Evolutionary conservation across 768 basidiomycete genomes (phyloP), one percentile per base, ranked within the genome.

Genomic region (Agaricus subrufescens): DNA sequence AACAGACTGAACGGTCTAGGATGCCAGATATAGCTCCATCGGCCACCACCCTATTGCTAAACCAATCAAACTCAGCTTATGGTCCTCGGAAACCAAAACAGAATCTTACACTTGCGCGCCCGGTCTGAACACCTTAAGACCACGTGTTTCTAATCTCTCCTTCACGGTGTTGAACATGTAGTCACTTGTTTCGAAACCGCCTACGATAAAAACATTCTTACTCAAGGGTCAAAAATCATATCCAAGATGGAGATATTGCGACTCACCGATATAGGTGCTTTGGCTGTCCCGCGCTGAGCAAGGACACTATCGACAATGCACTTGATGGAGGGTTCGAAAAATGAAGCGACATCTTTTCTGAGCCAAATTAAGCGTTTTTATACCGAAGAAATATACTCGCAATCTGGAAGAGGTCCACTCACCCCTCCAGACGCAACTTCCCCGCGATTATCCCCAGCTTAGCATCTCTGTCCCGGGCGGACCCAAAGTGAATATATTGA

Each of bases 141-240:
- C 72, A 0, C 71, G 61, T 1, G 67, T 60, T 4, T 68, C 67
- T 10, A 84, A 66, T 4, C 67, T 61, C 49, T 63, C 66, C 42
- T 73, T 73, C 1, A 84, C 72, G 47, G 70, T 68, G 2, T 67
- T 63, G 61, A 73, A 79, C 15, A 85, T 63, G 72, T 77, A 84
- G 50, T 82, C 78, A 54, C 76, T 83, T 1, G 81, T 79, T 11
- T 79, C 77, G 62, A 84, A 84, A 0, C 82, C 83, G 23, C 83
- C 83, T 3, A 85, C 82, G 1, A 85, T 73, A 31, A 78, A 70
- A 27, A 77, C 71, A 30, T 19, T 31, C 52, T 53, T 25, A 15
- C 40, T 39, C 3, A 25, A 7, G 10, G 23, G n/a, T 66, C 58
- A 12, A 62, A 27, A 34, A 11, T 46, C 49, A 46, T 25, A 23